Evolutionary conservation across 768 basidiomycete species (phyloP), one percentile per base, ranked within the genome.

Genomic region (Boletus reticuloceps): DNA sequence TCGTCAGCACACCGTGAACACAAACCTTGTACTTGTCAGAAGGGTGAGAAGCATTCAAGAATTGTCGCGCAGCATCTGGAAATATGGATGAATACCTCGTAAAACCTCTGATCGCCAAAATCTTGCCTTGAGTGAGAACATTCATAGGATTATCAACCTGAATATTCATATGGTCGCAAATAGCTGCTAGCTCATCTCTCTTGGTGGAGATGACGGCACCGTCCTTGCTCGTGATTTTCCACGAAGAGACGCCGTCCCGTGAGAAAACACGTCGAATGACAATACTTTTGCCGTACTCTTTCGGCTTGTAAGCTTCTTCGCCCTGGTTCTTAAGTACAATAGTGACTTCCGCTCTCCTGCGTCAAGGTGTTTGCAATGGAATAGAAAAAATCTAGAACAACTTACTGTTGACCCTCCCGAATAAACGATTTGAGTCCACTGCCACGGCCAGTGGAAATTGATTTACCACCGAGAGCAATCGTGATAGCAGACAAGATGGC

Each of bases 101-200:
- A 34, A 47, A 29, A 31, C 3, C 3, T 22, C 10, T 20, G 6
- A 17, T n/a, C 14, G 22, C 22, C 8, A 20, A 27, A 10, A 56
- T 64, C 25, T 36, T 58, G 80, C 88, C 91, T 79, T 94, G 92
- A 1, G 91, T 94, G 42, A 96, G 79, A 25, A 99, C 88, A 58
- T 92, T 98, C 84, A 98, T 85, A 2, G 95, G 96, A 65, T 95
- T 95, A 68, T 97, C 94, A 55, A 97, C 91, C 67, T 96, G 94
- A 52, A 99, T 91, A 63, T 94, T 94, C 88, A 97, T 96, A 60
- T 94, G 89, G 67, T 96, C 92, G 63, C 89, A 89, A 47, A 99
- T 98, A 2, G 86, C 83, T 17, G 89, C 80, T 12, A 99, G 72
- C 65, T 98, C 94, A 11, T 92, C 86, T 60, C 85, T 84, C 75